A percentile compares a stretch with the other conserved stretches of the same genome.
These are phyloP conservation scores for Ampelomyces quisqualis DNA, from an alignment of 2,329 filamentous ascomycete genomes.

Conservation along the genomic window DNA sequence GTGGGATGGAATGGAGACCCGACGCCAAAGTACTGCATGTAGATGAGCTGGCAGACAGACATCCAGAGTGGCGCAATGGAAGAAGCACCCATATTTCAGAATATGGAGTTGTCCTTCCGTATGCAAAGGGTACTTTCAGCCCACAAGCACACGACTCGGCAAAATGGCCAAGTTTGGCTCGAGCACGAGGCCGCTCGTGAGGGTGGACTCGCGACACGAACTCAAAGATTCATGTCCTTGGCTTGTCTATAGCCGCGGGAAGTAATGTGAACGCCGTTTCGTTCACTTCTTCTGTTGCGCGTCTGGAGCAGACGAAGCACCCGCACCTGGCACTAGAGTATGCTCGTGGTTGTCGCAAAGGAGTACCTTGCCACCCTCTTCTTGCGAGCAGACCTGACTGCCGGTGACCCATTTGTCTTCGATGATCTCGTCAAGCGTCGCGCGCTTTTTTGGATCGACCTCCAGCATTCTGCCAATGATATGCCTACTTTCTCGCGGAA, in stretches of 20 bases:
- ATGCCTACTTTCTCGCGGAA: conserved; percentile 85
- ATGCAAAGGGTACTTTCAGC: too few relatives aligned
- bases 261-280: too few relatives aligned
- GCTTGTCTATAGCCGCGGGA: neutral
- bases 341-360: conserved; percentile 78
- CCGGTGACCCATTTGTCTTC: conserved; percentile 87
- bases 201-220: too few relatives aligned
- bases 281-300: conserved; percentile 41
- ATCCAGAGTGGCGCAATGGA: neutral
- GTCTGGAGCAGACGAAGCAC: conserved; percentile 30
- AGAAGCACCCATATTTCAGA: too few relatives aligned
- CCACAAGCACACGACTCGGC: too few relatives aligned
- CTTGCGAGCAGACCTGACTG: conserved; percentile 77
- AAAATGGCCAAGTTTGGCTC: neutral
- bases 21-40: neutral
- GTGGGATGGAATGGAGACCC: neutral
- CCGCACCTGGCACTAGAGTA: conserved; percentile 68
- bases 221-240: neutral
- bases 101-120: too few relatives aligned
- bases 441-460: conserved; percentile 78
- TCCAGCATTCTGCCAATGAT: conserved; percentile 93
- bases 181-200: too few relatives aligned
- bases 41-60: neutral
- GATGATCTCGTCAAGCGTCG: conserved; percentile 81
- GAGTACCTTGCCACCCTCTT: conserved; percentile 71